Evolutionary conservation across 305 asterid genomes (phyloP), one percentile per base, ranked within the genome.

Genomic region (Fraxinus baroniana): DNA sequence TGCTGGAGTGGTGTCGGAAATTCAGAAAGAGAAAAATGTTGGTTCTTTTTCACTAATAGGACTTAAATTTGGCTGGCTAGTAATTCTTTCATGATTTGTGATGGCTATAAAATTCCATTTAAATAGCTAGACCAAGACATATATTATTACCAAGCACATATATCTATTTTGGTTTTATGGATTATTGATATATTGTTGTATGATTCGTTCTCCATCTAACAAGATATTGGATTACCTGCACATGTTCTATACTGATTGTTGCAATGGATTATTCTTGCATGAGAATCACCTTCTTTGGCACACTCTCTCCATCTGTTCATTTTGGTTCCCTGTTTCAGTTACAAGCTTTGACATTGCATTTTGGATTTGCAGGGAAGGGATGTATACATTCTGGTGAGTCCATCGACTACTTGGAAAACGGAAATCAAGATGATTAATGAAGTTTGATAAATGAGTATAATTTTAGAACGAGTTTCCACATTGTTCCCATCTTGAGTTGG

Each of bases 21-120:
- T 96, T 85, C 98, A 96, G 89, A 94, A 81, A 82, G 97, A 94
- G 92, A 96, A 94, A 89, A 96, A 94, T 97, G 98, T 91, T 75
- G 70, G 91, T 81, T 81, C 84, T 28, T 73, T 76, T 78, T 36
- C 70, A 4, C 8, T 62, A 22, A 32, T 70, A 10, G 41, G 1
- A 66, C 30, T 74, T 74, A 74, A 30, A 74, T 20, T 36, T 81
- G 15, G 76, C 78, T 78, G 33, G 33, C 62, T 28, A 32, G 72
- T 79, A 70, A 52, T 77, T 79, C 83, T 74, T 79, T 83, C 55
- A 60, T 30, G 78, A 15, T 55, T 68, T 85, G 44, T 79, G 60
- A 71, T 81, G 80, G 73, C 74, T 60, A 18, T 52, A 71, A 49
- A 73, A 62, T 33, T 17, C 39, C 77, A 35, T 78, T 55, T n/a